Conservation (phyloP, 345 rosid species). For the Acer saccharum region DNA sequence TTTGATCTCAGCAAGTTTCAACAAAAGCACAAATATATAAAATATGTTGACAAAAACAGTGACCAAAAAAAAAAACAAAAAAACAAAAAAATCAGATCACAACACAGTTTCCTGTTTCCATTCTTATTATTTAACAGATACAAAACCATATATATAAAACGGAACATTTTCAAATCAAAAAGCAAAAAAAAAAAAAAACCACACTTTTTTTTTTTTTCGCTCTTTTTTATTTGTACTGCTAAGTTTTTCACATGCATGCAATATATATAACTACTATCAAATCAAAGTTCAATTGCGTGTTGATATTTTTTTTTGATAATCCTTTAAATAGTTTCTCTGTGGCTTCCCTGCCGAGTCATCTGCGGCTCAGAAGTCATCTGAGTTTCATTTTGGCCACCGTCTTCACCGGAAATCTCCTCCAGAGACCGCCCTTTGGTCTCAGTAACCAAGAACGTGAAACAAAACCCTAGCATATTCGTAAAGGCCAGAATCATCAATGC, state of each 20-base stretch:
- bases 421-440: slow-evolving; percentile 59
- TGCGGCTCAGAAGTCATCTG: slow-evolving; percentile 5
- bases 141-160: not conserved
- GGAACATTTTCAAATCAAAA: not conserved
- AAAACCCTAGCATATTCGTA: slow-evolving; percentile 49
- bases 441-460: slow-evolving; percentile 49
- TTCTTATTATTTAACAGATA: not conserved
- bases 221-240: not conserved
- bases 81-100: not conserved
- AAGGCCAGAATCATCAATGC: slow-evolving; percentile 49
- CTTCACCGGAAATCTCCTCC: slow-evolving; percentile 70
- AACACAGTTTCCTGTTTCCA: not conserved
- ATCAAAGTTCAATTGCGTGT: not conserved
- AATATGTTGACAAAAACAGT: too few relatives aligned
- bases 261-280: not conserved
- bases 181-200: not conserved
- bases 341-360: not conserved
- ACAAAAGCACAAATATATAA: too few relatives aligned
- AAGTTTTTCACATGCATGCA: not conserved
- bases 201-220: not conserved
- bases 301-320: not conserved
- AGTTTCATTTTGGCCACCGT: slow-evolving; percentile 26
- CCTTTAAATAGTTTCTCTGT: slow-evolving; percentile 6
- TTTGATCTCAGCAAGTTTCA: too few relatives aligned
- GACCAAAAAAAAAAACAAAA: too few relatives aligned